phyloP scores from a whole-genome alignment of 768 basidiomycete genomes.

The Kwoniella europaea region DNA sequence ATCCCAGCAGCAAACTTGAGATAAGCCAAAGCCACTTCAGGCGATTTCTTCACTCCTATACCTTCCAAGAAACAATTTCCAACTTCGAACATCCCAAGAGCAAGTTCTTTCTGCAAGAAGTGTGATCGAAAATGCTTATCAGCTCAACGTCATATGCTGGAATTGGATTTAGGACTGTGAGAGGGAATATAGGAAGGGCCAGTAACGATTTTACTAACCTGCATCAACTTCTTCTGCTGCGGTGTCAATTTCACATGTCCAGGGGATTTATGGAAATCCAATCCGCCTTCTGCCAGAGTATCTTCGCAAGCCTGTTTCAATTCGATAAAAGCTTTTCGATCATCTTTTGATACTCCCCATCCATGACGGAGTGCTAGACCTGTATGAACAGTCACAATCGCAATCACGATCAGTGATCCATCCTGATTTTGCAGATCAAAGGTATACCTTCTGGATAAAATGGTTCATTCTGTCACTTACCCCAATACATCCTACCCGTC shows the following conservation, averaged over 20 bases:
- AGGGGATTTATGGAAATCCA: slow-evolving; percentile 37
- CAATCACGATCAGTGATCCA: too few relatives aligned
- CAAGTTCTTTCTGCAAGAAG: slow-evolving; percentile 44
- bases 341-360: slow-evolving; percentile 53
- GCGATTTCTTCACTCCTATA: slow-evolving; percentile 53
- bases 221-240: slow-evolving; percentile 34
- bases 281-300: slow-evolving; percentile 31
- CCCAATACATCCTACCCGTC: slow-evolving; percentile 55
- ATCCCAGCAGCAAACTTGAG: slow-evolving; percentile 50
- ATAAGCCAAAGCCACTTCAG: slow-evolving; percentile 51
- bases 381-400: not conserved
- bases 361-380: slow-evolving; percentile 53
- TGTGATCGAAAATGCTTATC: not conserved
- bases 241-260: slow-evolving; percentile 28
- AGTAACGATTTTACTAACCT: slow-evolving; percentile 30
- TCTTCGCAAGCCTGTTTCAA: slow-evolving; percentile 52
- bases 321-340: slow-evolving; percentile 49
- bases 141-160: too few relatives aligned
- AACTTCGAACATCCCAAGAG: slow-evolving; percentile 55
- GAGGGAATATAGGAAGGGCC: too few relatives aligned
- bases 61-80: slow-evolving; percentile 55
- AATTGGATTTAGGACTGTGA: too few relatives aligned
- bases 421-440: too few relatives aligned
- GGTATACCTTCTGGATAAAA: too few relatives aligned
- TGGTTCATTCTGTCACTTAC: slow-evolving; percentile 28